Evolutionary conservation across 306 rosid genomes (phyloP), one percentile per base, ranked within the genome.

Genomic region (Pyrus pyrifolia): DNA sequence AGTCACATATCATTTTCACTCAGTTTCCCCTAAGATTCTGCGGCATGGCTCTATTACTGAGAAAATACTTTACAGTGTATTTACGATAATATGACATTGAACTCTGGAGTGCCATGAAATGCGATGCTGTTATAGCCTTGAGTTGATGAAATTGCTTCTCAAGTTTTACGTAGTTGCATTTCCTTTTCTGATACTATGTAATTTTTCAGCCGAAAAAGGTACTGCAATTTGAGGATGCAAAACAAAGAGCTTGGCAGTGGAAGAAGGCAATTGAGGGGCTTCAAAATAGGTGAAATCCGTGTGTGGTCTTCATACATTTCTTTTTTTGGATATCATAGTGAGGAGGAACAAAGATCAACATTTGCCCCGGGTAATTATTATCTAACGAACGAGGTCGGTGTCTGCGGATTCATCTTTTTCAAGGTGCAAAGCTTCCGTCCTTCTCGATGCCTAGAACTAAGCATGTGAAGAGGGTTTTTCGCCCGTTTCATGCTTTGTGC

Each of bases 231-330:
- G 98, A 96, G 87, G 99, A 96, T 70, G 84, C 96, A 23, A 96
- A 96, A 80, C 99, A 93, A 84, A 88, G 97, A 84, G 97, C 98
- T 6, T 85, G 85, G 85, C 96, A 89, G 67, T 96, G 98, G 99
- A 96, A 96, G 88, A 96, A 93, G 87, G 96, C 98, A 14, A 96
- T 96, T 7, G 99, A 96, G 84, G 99, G 86, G 75, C 98, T 96
- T 88, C 98, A 96, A 81, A 96, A 91, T 81, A 86, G 91, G 90
- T 96, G 96, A 93, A 73, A 81, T 75, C 51, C 55, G 49, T 80
- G 71, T 44, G 11, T 66, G 79, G 73, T 86, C 79, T 78, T 70
- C 82, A 33, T 61, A 77, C 77, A 70, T 63, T 83, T 81, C 89
- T 84, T 83, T 35, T 6, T 38, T 86, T 75, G 73, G 71, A 79